Base-by-base conservation (phyloP, 495 filamentous ascomycete genomes). In the Penicillium arizonense region DNA sequence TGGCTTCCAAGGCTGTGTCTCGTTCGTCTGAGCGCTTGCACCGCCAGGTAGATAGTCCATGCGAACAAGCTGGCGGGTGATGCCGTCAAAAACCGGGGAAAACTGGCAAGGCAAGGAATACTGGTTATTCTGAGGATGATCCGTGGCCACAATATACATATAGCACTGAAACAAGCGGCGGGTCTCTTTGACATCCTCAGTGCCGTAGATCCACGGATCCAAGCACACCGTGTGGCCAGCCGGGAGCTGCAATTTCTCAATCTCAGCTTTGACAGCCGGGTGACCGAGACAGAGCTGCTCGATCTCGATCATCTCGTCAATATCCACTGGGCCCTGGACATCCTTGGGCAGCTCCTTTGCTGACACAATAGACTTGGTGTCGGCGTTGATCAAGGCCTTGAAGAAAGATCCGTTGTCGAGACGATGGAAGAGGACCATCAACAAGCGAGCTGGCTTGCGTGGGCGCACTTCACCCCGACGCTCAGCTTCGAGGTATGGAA, bases 21-120 rank as follows among this genome's bases (percentile, higher is more conserved):
- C 56, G 2, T 65, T 70, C 20, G 48, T 65, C 16, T 54, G 45
- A 6, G 55, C 37, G 53, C 73, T 70, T 4, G 52, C 53, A 1
- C 72, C 73, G 16, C 63, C 65, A 4, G 78, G 75, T 4, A 79
- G 68, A 23, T 73, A 72, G 51, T 80, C 77, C 61, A 81, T 79
- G 9, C 77, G 74, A 33, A 78, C 81, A 4, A 96, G 79, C 46
- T 85, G 77, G 63, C 78, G 77, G 1, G 80, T 83, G 23, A 79
- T 75, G 1, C 80, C 81, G 59, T 85, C 82, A 36, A 96, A 75
- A 16, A 94, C 87, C 0, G 90, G 89, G 5, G 86, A 91, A 57
- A 94, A 87, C 32, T 84, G 78, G 44, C 91, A 78, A 0, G 90
- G 90, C 32, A 88, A 78, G 0, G 88, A 83, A 65, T 96, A 96